Evolutionary conservation across 345 rosid genomes (phyloP), one percentile per base, ranked within the genome.

Genomic region (Hibiscus tridactylites): DNA sequence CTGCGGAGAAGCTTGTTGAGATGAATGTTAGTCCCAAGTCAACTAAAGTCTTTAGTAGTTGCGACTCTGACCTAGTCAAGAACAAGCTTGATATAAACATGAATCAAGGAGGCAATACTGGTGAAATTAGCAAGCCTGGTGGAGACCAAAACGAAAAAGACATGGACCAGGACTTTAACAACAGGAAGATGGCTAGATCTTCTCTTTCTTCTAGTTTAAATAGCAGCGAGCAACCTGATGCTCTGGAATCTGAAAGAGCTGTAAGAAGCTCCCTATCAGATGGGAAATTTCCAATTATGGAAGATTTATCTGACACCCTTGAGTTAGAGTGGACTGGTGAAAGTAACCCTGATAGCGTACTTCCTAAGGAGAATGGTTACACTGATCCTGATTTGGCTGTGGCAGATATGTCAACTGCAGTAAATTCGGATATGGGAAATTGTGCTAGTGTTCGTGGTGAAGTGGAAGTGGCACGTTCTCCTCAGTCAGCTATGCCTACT

Each of bases 291-390:
- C 87, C 82, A 39, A 61, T 52, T 42, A 16, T 71, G 74, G 73
- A 71, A 52, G 81, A 79, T 81, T 81, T 90, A 74, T 86, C 96
- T 28, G 88, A 89, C 77, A 87, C 94, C 73, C 89, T 89, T 79
- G 94, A 89, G 73, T 90, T 90, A 29, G 89, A 90, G 64, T 86
- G 93, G 92, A 87, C 83, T 35, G 93, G 92, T 31, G 86, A 86
- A 79, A 85, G 70, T 65, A 77, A 78, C 60, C 83, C 79, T 5
- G 70, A 79, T 73, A 81, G 76, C 69, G 39, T 74, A 71, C 56
- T 61, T 13, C 50, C 79, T 64, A 74, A 78, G 71, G 85, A 70
- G 68, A 77, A 78, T 74, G 84, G 68, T 62, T 62, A 24, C 73
- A 71, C 73, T 61, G 61, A 68, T 79, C 73, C 80, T 61, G 77